A percentile compares a stretch with the other conserved stretches of the same genome.
These are phyloP conservation scores for Apophysomyces trapeziformis DNA, from an alignment of 371 early-diverging fungal species.

Conservation along the genomic window DNA sequence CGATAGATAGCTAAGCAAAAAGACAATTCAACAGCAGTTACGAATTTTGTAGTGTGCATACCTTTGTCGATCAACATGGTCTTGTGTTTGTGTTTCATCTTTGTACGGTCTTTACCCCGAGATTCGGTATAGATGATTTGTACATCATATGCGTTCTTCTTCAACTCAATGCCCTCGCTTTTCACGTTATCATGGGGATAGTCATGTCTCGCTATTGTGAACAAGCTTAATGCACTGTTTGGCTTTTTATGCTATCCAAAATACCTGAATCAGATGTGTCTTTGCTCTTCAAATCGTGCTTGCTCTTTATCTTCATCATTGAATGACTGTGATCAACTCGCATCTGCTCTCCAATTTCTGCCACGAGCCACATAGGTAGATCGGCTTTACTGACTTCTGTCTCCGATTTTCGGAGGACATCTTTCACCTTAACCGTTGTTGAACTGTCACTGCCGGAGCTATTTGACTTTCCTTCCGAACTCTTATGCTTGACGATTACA, in stretches of 20 bases:
- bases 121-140: constrained; percentile 49
- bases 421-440: constrained; percentile 74
- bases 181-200: constrained; percentile 41
- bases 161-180: constrained; percentile 36
- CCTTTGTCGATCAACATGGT: constrained; percentile 74
- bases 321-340: constrained; percentile 56
- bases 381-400: constrained; percentile 57
- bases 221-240: constrained; percentile 9
- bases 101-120: constrained; percentile 50
- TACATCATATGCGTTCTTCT: constrained; percentile 43
- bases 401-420: constrained; percentile 70
- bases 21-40: background rate
- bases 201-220: constrained; percentile 30
- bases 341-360: constrained; percentile 74
- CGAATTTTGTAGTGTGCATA: constrained; percentile 21
- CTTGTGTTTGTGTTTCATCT: constrained; percentile 74
- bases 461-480: constrained; percentile 39
- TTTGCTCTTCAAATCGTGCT: constrained; percentile 61
- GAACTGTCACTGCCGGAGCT: constrained; percentile 27
- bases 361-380: constrained; percentile 61
- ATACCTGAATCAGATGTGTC: constrained; percentile 51
- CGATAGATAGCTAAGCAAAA: constrained; percentile 52
- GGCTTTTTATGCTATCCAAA: constrained; percentile 6
- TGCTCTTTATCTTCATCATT: constrained; percentile 48
- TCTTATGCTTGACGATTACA: constrained; percentile 72